phyloP scores from a whole-genome alignment of 2,329 filamentous ascomycete species.

The Parasarocladium wereldwijsianum region DNA sequence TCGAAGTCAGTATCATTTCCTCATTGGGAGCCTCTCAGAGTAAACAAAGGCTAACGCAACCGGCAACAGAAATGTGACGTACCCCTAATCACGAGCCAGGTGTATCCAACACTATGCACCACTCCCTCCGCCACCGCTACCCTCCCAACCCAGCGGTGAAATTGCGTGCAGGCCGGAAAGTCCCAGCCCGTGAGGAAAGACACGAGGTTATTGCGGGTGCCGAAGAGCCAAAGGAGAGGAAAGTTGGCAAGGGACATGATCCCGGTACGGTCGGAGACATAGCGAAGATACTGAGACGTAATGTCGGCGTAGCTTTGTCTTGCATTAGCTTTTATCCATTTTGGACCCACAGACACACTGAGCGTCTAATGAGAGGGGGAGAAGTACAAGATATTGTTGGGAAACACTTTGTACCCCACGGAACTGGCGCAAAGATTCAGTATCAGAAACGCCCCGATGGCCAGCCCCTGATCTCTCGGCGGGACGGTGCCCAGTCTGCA shows the following conservation, averaged over 20 bases:
- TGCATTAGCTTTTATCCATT: neutral
- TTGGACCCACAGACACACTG: slow-evolving; percentile 6
- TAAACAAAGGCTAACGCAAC: too few species aligned
- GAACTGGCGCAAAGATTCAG: slow-evolving; percentile 22
- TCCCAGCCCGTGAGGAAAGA: slow-evolving; percentile 56
- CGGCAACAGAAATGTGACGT: slow-evolving; percentile 1
- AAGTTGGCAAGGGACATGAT: slow-evolving; percentile 50
- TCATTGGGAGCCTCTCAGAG: too few species aligned
- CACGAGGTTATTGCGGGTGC: slow-evolving; percentile 50
- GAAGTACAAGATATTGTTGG: slow-evolving; percentile 23
- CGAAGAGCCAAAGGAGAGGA: slow-evolving; percentile 51
- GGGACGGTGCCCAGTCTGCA: slow-evolving; percentile 30
- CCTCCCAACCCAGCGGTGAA: slow-evolving; percentile 52
- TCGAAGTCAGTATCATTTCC: slow-evolving; percentile 1
- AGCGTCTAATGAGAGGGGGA: neutral
- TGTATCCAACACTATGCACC: slow-evolving; percentile 47
- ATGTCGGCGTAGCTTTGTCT: slow-evolving; percentile 18
- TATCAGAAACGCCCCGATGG: slow-evolving; percentile 20
- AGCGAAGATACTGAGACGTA: slow-evolving; percentile 28
- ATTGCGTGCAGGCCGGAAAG: slow-evolving; percentile 50
- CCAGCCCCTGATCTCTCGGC: slow-evolving; percentile 25
- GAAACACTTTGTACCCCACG: slow-evolving; percentile 21
- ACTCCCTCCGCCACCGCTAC: slow-evolving; percentile 47
- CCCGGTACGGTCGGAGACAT: slow-evolving; percentile 48
- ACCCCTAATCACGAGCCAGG: slow-evolving; percentile 26